Evolutionary conservation across 345 rosid species (phyloP), one percentile per base, ranked within the genome.

Genomic region (Eucalyptus sp.): DNA sequence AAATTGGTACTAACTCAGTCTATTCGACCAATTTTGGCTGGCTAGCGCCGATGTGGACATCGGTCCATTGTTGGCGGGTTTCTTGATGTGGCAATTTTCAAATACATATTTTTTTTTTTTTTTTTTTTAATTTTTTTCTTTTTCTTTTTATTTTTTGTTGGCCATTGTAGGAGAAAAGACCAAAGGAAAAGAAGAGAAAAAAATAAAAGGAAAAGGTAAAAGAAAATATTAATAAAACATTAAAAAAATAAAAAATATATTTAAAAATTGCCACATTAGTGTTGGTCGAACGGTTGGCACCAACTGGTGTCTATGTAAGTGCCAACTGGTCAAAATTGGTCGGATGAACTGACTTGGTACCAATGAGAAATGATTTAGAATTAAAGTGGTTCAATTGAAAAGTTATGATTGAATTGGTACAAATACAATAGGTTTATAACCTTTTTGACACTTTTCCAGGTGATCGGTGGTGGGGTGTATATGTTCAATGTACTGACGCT

Each of bases 371-470:
- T 2, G 5, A 52, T 3, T 52, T 52, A 52, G 0, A 2, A 52
- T 0, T 20, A 52, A 52, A 52, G 8, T 52, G 2, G 10, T 52
- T 52, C 0, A 52, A 52, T 52, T 52, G 2, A 8, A 52, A 52
- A 52, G 0, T 20, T 20, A 20, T 52, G 2, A 20, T 0, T 52
- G 0, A 52, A 52, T 52, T 52, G 0, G 4, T 52, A 52, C 2
- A 1, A 1, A 52, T 52, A 0, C 0, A 52, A 52, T 52, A 18
- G 0, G 5, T 20, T 52, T 52, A 20, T 52, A 7, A 52, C 10
- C 0, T 18, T 20, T 52, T 52, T 52, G 4, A 0, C 1, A 18
- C 22, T 51, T 17, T 17, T 51, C 9, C 2, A 0, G 11, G 0
- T 25, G 33, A 62, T 62, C 1, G 7, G 1, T 60, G 33, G 33